Percentiles rank a stretch among this genome's conserved stretches.
phyloP scores from a whole-genome alignment of 768 basidiomycete species.

The Suillus cothurnatus region DNA sequence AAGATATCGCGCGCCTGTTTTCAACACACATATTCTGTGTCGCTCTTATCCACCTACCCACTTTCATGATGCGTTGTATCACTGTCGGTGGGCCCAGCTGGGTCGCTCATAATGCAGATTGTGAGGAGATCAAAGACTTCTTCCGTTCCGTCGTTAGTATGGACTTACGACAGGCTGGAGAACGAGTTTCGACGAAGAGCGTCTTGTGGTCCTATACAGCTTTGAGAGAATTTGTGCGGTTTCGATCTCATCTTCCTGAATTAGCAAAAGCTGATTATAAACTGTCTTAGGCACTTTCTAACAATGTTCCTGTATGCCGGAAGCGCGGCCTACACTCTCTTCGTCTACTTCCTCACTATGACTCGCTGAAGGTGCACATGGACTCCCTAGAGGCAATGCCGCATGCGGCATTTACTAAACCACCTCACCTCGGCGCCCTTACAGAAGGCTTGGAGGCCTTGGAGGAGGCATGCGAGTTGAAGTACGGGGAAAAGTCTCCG shows the following conservation, averaged over 20 bases:
- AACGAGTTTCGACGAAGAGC: constrained; percentile 78
- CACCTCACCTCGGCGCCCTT: constrained; percentile 63
- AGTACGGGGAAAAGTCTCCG: constrained; percentile 45
- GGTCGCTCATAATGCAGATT: constrained; percentile 67
- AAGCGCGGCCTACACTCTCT: constrained; percentile 69
- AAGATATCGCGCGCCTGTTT: constrained; percentile 74
- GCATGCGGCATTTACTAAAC: constrained; percentile 59
- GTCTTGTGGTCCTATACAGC: constrained; percentile 82
- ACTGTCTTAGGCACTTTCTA: constrained; percentile 60
- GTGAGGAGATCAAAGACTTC: constrained; percentile 75
- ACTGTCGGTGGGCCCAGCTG: constrained; percentile 65
- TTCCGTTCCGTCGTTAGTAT: constrained; percentile 69
- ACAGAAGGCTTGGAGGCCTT: constrained; percentile 60
- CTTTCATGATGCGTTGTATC: constrained; percentile 65
- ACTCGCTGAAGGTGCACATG: constrained; percentile 62
- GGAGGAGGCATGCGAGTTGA: constrained; percentile 65
- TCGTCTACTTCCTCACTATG: constrained; percentile 61
- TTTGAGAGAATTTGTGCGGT: constrained; percentile 69
- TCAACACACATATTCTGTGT: constrained; percentile 69
- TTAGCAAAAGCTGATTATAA: not conserved
- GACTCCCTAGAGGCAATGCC: constrained; percentile 62
- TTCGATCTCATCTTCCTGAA: not conserved
- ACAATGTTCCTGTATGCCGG: constrained; percentile 65
- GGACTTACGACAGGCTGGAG: constrained; percentile 79
- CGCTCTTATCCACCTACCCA: constrained; percentile 66